Percentiles rank a stretch among this genome's conserved stretches.
Conservation (phyloP, 148 eudicot species). For the Rhododendron griersonianum region DNA sequence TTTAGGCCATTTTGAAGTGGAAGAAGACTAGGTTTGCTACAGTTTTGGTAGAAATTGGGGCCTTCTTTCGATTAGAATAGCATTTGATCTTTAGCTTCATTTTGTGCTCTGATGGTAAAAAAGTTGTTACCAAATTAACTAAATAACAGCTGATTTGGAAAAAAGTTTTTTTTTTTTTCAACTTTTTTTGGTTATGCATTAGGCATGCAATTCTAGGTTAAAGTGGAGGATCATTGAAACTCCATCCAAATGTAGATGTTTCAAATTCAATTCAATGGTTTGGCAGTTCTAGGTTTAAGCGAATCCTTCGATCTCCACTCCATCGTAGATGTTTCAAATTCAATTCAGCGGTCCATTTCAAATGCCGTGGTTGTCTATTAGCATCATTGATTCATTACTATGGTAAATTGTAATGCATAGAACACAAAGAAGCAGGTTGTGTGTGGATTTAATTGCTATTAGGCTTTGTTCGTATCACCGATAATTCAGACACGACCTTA, state of each 20-base stretch:
- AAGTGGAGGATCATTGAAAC: not conserved
- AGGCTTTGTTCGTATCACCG: not conserved
- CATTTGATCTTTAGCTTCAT: not conserved
- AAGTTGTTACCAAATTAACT: not conserved
- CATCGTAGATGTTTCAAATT: not conserved
- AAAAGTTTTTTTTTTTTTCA: too few relatives aligned
- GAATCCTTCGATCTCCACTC: not conserved
- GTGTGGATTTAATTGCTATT: not conserved
- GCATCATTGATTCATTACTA: not conserved
- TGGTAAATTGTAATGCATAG: not conserved
- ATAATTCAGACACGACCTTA: not conserved
- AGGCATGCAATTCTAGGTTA: not conserved
- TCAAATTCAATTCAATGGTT: not conserved
- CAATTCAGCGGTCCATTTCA: not conserved
- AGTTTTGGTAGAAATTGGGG: conserved; percentile 17
- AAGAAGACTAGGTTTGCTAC: conserved; percentile 15
- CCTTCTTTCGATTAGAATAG: not conserved
- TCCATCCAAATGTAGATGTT: not conserved
- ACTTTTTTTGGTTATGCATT: not conserved
- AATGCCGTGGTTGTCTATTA: not conserved
- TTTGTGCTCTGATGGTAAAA: not conserved
- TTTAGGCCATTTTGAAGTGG: not conserved
- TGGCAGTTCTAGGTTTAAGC: not conserved
- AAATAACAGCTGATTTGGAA: not conserved
- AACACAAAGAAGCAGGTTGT: not conserved